Evolutionary conservation across 441 rosid genomes (phyloP).

Genomic region (Syzygium syzygioides): DNA sequence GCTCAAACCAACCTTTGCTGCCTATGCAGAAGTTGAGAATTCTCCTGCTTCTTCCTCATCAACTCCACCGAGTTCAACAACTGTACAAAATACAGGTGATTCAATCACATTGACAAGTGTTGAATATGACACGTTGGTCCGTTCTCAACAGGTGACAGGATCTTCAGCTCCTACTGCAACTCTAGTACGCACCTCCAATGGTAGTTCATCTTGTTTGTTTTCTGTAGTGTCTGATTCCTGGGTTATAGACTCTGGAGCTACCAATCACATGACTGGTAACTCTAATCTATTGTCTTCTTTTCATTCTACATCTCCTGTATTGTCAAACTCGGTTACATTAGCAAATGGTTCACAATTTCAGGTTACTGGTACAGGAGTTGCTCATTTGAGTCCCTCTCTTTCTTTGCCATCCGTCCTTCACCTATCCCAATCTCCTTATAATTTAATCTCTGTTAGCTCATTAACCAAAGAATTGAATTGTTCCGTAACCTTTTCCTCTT

Average conservation of each 20-base stretch:
- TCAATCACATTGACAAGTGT: not conserved
- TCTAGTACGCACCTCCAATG: not conserved
- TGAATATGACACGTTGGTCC: not conserved
- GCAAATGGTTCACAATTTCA: not conserved
- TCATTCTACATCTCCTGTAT: not conserved
- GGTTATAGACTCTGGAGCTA: not conserved
- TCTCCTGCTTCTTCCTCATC: not conserved
- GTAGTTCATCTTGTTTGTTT: not conserved
- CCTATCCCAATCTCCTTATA: no score
- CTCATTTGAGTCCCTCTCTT: not conserved
- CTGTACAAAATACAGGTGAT: not conserved
- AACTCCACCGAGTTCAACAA: not conserved
- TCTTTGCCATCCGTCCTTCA: not conserved
- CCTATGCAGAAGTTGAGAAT: not conserved
- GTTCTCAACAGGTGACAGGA: not conserved
- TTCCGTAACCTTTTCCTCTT: no score
- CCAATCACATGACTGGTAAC: not conserved
- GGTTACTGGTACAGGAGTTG: not conserved
- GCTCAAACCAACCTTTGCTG: not conserved
- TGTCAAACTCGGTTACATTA: not conserved
- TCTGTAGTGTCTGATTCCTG: fast-evolving
- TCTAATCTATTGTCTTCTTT: not conserved
- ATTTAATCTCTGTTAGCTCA: no score
- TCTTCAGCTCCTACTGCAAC: not conserved
- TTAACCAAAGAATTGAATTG: no score